Base-by-base conservation (phyloP, 805 yeast species). In the Lipomyces chichibuensis region DNA sequence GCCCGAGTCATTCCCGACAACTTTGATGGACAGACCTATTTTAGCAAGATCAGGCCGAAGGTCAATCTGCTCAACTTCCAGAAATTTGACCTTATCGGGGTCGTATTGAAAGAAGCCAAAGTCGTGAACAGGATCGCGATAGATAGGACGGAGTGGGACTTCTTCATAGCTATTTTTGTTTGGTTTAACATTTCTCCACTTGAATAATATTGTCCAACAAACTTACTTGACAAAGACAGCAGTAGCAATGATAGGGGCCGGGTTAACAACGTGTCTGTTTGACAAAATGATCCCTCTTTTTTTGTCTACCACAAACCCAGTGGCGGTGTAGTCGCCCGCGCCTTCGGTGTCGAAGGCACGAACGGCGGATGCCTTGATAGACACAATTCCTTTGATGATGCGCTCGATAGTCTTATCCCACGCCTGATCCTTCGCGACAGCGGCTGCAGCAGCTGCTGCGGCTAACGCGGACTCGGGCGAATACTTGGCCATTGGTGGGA, bases 271-370 rank as follows among this genome's bases (percentile, higher is more conserved):
- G 43, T 69, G 71, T 14, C 71, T 37, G 63, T 69, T 69, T n/a
- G 71, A 69, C 29, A 69, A 59, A 33, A 69, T 57, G 39, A 69
- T 69, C 2, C 71, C 71, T 13, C 67, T 62, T 37, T 60, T 25
- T 60, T 69, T 69, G 52, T 69, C 71, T 39, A 69, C 71, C 33
- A 69, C 71, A 52, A 69, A 69, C 17, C 71, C 71, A 3, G 71
- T 69, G 46, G 71, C 71, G 35, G 71, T 69, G 59, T 69, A 69
- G 57, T 66, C 65, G 33, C 71, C 71, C 4, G 71, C 56, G 25
- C 62, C 51, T 52, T 69, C 71, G 23, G 71, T 65, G 35, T 69
- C 71, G 43, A 69, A 69, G 9, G 71, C 62, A 6, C 71, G 67
- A 35, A 66, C 71, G 23, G 65, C 64, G 25, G 71, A 63, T 17